These are phyloP conservation scores for Saccharomyces uvarum DNA, from an alignment of 1,139 yeast genomes.

Conservation along the genomic window DNA sequence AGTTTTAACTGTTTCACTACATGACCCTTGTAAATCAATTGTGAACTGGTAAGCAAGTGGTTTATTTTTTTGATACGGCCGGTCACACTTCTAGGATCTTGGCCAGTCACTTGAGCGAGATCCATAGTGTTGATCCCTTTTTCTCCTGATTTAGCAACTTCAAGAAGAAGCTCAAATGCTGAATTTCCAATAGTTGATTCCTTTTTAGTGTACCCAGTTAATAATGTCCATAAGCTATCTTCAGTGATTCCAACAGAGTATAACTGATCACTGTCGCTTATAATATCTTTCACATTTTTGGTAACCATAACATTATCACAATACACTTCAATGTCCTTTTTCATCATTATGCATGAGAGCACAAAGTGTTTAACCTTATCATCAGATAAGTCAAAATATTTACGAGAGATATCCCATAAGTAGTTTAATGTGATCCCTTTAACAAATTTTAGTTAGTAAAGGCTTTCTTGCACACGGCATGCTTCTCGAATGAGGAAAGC, in stretches of 20 bases:
- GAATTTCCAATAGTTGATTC: conserved; percentile 37
- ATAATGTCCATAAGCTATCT: conserved; percentile 35
- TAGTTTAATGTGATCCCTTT: conserved; percentile 13
- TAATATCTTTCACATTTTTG: conserved; percentile 10
- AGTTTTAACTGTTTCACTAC: conserved; percentile 47
- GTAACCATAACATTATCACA: conserved; percentile 7
- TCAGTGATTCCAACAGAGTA: conserved; percentile 32
- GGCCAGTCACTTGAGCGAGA: conserved; percentile 49
- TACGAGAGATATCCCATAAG: conserved; percentile 21
- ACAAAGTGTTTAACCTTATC: conserved; percentile 18
- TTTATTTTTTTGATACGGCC: conserved; percentile 49
- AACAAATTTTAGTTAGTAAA: conserved; percentile 7
- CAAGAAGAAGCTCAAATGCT: conserved; percentile 39
- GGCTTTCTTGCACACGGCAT: not conserved
- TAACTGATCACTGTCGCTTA: not conserved
- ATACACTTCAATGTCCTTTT: conserved; percentile 11
- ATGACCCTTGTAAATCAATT: conserved; percentile 39
- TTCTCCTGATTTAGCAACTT: conserved; percentile 47
- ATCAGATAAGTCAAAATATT: conserved; percentile 15
- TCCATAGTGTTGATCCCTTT: conserved; percentile 54
- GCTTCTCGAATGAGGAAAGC: not conserved
- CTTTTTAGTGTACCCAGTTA: conserved; percentile 38
- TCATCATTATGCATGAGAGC: conserved; percentile 15
- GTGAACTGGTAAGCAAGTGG: conserved; percentile 40
- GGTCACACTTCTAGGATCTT: conserved; percentile 67